These are phyloP conservation scores for Coprinellus micaceus DNA, from an alignment of 768 basidiomycete species.

Conservation along the genomic window DNA sequence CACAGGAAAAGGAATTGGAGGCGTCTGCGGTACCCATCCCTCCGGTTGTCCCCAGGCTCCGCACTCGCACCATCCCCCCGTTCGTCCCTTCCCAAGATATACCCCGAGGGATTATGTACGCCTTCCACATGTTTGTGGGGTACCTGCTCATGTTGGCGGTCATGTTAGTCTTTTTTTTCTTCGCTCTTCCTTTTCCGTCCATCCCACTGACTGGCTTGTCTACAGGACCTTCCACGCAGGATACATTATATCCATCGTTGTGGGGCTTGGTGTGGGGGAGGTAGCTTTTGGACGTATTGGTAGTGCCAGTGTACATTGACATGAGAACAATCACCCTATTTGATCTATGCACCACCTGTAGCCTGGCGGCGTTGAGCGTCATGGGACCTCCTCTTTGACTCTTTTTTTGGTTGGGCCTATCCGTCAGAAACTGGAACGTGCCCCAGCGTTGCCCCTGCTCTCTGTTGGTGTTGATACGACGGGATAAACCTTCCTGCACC, in stretches of 20 bases:
- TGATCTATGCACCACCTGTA: background rate
- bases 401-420: background rate
- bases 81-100: conserved; percentile 69
- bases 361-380: background rate
- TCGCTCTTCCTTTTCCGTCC: background rate
- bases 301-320: conserved; percentile 17
- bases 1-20: background rate
- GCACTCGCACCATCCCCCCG: conserved; percentile 45
- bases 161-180: conserved; percentile 52
- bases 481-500: no score
- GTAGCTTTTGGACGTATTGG: conserved; percentile 58
- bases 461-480: no score
- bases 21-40: conserved; percentile 3
- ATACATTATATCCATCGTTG: conserved; percentile 68
- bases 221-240: conserved; percentile 80
- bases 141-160: conserved; percentile 79
- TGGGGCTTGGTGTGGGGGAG: conserved; percentile 75
- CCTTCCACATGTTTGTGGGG: conserved; percentile 55
- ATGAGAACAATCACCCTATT: conserved; percentile 2
- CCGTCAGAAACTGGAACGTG: no score
- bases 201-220: conserved; percentile 5
- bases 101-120: conserved; percentile 63
- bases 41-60: conserved; percentile 9
- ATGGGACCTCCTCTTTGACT: conserved; percentile 2
- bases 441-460: conserved; percentile 4